Evolutionary conservation across 306 rosid genomes (phyloP), one percentile per base, ranked within the genome.

Genomic region (Dalbergia cultrata): DNA sequence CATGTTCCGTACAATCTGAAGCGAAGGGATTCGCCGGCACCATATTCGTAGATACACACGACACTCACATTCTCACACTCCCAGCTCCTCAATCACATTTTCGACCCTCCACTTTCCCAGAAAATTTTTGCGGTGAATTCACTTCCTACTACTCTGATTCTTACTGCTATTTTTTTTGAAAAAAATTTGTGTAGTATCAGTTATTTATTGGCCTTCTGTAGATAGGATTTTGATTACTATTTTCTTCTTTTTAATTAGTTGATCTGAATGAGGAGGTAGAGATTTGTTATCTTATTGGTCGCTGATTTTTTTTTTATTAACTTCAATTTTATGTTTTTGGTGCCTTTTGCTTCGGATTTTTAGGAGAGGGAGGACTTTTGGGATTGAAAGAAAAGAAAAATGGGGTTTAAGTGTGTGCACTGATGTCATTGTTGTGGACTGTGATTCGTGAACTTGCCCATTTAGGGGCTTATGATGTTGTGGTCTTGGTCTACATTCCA

Each of bases 1-100:
- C 17, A 2, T 13, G 39, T 37, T 54, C 75, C 58, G 81, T 67
- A 62, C 76, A 54, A 74, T 19, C 8, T 34, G 68, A 49, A 82
- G 19, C 74, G 52, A 79, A 68, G 71, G 73, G 71, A 76, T 83
- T n/a, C 89, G 83, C 68, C 85, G 85, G 87, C 67, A 75, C 75
- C 70, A 10, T 74, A 77, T 18, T n/a, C 88, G 33, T 18, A 13
- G 69, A 13, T 35, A 57, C 22, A 26, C 16, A 2, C 56, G 13
- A 5, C 12, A 50, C 56, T 16, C 12, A 12, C n/a, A 18, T 52
- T 56, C n/a, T n/a, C 16, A 18, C 80, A 22, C 31, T 74, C 54
- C 26, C 13, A 13, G 4, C 17, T 50, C n/a, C 56, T 1, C 17
- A 5, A 4, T 50, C 79, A 43, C 8, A 33, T 10, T 21, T 57